Base-by-base conservation (phyloP, 352 stramenopile species). In the Globisporangium canariense region DNA sequence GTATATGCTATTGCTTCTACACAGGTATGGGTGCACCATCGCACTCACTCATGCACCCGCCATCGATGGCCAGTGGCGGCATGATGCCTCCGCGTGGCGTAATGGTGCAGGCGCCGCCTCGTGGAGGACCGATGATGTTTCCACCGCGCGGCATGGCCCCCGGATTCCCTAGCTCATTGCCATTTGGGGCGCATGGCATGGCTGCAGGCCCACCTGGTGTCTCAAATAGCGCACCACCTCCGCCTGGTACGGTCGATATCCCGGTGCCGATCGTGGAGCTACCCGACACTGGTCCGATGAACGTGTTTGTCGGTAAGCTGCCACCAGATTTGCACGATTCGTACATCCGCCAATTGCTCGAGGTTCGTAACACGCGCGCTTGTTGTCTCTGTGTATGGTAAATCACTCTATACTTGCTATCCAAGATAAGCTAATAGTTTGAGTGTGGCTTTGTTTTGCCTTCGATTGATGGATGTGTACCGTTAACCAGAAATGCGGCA, bases 301-400 rank as follows among this genome's bases (percentile, higher is more conserved):
- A 69, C 38, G 68, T 83, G 49, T 86, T 86, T 68, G 73, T 86
- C 20, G 77, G 77, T 49, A 79, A 86, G 55, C 47, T 86, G n/a
- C 77, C 77, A 11, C 67, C 68, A 13, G 75, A 83, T 70, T 62
- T 86, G 13, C 75, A 81, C 59, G 77, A 86, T 62, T 76, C 69
- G 40, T 76, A 82, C 71, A 73, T 86, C 52, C 77, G 77, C 34
- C 70, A 79, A 58, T 59, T 86, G n/a, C 75, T 86, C 10, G 77
- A 82, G 73, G 69, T 65, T 46, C 11, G 41, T 41, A 18, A 30
- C 22, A 40, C 40, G 14, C 28, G 20, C 20, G 25, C 11, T 54
- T 40, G 9, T 54, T 52, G 5, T 38, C 10, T 57, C 20, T 43
- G 14, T 51, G 5, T 16, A 18, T 43, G 47, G 14, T 66, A 28